A percentile compares a stretch with the other conserved stretches of the same genome.
These are phyloP conservation scores for Coniochaeta pulveracea DNA, from an alignment of 2,329 filamentous ascomycete species.

Conservation along the genomic window DNA sequence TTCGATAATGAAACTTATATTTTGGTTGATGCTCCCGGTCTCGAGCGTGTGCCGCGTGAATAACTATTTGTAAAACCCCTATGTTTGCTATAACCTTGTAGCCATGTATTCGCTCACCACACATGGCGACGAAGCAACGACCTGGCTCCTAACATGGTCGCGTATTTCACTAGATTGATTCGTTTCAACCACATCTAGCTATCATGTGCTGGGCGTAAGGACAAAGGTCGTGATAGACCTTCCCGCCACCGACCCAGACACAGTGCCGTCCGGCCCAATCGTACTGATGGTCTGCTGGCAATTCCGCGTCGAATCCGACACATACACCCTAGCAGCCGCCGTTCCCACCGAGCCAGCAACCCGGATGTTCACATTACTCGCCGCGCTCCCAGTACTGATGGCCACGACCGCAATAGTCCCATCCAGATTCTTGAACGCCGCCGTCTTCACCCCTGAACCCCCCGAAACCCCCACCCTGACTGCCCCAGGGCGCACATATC, in stretches of 20 bases:
- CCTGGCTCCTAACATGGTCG: no score
- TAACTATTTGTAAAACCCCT: no score
- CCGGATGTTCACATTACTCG: slow-evolving; percentile 10
- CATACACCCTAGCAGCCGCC: slow-evolving; percentile 11
- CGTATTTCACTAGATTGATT: no score
- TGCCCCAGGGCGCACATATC: slow-evolving; percentile 25
- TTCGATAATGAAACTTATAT: no score
- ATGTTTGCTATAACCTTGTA: no score
- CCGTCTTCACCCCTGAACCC: slow-evolving; percentile 17
- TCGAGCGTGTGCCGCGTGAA: no score
- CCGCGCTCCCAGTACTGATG: slow-evolving; percentile 16
- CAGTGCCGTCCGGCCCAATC: slow-evolving; percentile 10
- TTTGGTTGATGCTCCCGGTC: no score
- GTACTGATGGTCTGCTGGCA: slow-evolving; percentile 12
- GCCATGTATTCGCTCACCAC: no score
- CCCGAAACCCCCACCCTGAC: slow-evolving; percentile 18
- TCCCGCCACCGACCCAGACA: slow-evolving; percentile 19
- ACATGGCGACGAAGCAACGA: no score
- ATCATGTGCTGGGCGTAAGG: no score
- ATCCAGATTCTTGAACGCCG: slow-evolving; percentile 24
- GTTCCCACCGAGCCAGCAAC: slow-evolving; percentile 7
- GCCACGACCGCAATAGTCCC: slow-evolving; percentile 24
- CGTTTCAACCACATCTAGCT: no score
- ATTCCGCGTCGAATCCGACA: slow-evolving; percentile 14
- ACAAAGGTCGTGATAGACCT: slow-evolving; percentile 16